A percentile compares a stretch with the other conserved stretches of the same genome.
phyloP scores from a whole-genome alignment of 768 basidiomycete species.

The Trametes maxima region DNA sequence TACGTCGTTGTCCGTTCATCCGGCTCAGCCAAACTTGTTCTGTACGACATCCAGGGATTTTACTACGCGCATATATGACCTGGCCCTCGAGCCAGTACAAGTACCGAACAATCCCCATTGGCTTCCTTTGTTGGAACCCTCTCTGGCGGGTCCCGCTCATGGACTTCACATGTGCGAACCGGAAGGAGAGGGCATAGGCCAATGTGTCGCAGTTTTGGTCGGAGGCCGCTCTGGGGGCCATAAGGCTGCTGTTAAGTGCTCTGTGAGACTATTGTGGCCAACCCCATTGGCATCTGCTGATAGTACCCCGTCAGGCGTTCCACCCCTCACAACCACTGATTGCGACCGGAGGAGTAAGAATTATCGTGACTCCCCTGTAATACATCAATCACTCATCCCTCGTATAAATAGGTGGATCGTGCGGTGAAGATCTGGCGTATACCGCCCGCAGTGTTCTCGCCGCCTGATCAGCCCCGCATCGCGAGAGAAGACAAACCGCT shows the following conservation, averaged over 20 bases:
- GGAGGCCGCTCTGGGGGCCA: slow-evolving; percentile 79
- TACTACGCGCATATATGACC: slow-evolving; percentile 70
- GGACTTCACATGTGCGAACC: slow-evolving; percentile 61
- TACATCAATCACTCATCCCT: slow-evolving; percentile 4
- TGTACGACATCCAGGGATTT: slow-evolving; percentile 76
- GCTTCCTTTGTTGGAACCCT: slow-evolving; percentile 52
- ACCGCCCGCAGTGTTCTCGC: slow-evolving; percentile 42
- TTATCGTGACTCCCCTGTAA: slow-evolving; percentile 1
- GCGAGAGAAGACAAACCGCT: slow-evolving; percentile 75
- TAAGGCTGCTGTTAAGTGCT: slow-evolving; percentile 64
- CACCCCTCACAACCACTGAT: slow-evolving; percentile 64
- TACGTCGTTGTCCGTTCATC: slow-evolving; percentile 70
- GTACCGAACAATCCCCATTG: slow-evolving; percentile 57
- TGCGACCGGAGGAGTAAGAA: slow-evolving; percentile 74
- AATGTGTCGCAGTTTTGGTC: slow-evolving; percentile 64
- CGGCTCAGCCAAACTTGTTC: slow-evolving; percentile 55
- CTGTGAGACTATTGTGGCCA: slow-evolving; percentile 42
- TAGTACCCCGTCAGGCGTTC: slow-evolving; percentile 53
- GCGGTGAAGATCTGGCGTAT: slow-evolving; percentile 76
- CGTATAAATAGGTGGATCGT: slow-evolving; percentile 59
- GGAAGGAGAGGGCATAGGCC: slow-evolving; percentile 60
- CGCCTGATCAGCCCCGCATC: slow-evolving; percentile 2
- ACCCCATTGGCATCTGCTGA: background rate
- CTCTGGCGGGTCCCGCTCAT: slow-evolving; percentile 67
- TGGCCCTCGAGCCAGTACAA: slow-evolving; percentile 41